phyloP scores from a whole-genome alignment of 1,284 basidiomycete species.

The Leccinum laetum region DNA sequence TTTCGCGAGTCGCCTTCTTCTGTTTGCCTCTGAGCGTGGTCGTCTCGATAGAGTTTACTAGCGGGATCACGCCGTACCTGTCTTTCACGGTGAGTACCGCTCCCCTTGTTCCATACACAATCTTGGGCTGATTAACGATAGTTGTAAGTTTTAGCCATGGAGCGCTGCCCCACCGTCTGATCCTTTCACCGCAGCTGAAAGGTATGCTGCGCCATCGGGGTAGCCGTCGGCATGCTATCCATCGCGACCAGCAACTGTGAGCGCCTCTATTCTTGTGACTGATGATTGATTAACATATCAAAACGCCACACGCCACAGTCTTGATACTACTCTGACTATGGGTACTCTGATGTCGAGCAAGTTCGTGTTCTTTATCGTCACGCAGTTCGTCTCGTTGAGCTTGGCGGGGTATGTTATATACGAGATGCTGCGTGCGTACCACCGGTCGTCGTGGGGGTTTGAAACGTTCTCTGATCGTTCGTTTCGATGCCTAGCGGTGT shows the following conservation, averaged over 20 bases:
- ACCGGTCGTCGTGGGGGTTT: not conserved
- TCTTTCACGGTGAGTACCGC: constrained; percentile 19
- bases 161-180: not conserved
- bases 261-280: constrained; percentile 10
- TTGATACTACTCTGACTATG: constrained; percentile 45
- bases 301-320: constrained; percentile 1
- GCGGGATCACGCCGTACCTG: constrained; percentile 16
- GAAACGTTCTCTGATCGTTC: not conserved
- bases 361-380: constrained; percentile 32
- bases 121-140: constrained; percentile 6
- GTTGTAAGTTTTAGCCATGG: constrained; percentile 13
- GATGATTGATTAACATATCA: not conserved
- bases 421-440: constrained; percentile 32
- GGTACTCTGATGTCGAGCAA: constrained; percentile 42
- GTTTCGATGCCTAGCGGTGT: constrained; percentile 8
- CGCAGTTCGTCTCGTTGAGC: constrained; percentile 31
- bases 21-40: no score
- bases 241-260: constrained; percentile 41
- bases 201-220: constrained; percentile 33
- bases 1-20: not conserved
- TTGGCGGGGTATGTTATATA: constrained; percentile 30
- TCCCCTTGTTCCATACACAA: no score
- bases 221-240: constrained; percentile 37
- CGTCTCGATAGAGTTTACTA: constrained; percentile 26
- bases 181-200: constrained; percentile 30